Conservation (phyloP, 495 filamentous ascomycete species). For the Aspergillus cavernicola region DNA sequence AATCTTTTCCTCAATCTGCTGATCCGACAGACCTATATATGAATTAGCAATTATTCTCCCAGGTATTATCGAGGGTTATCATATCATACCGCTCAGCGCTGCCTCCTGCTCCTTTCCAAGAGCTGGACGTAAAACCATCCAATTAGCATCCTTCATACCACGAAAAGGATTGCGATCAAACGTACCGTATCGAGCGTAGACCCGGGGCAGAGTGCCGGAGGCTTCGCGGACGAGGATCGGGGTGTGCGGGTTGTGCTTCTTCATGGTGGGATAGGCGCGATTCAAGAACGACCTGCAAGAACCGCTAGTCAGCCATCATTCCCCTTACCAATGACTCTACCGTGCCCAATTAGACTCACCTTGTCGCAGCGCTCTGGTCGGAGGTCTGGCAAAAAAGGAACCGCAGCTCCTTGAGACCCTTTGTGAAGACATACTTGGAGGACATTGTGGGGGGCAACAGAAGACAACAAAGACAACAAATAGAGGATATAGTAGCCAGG, state of each 20-base stretch:
- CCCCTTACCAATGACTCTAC: not conserved
- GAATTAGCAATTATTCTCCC: not conserved
- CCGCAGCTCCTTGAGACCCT: slow-evolving; percentile 87
- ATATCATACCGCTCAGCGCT: slow-evolving; percentile 63
- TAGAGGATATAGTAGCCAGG: too few species aligned
- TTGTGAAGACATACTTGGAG: slow-evolving; percentile 85
- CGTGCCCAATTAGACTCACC: slow-evolving; percentile 51
- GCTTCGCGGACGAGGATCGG: slow-evolving; percentile 96
- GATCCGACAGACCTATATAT: slow-evolving; percentile 71
- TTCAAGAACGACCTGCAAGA: slow-evolving; percentile 76
- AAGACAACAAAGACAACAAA: too few species aligned
- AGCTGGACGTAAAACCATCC: slow-evolving; percentile 46
- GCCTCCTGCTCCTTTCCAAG: slow-evolving; percentile 86
- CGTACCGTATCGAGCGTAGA: slow-evolving; percentile 93
- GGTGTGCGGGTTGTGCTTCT: slow-evolving; percentile 94
- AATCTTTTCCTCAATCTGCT: slow-evolving; percentile 88
- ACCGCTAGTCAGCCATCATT: slow-evolving; percentile 14
- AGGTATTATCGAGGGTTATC: too few species aligned
- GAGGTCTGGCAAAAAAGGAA: slow-evolving; percentile 95
- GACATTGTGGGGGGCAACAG: slow-evolving; percentile 61
- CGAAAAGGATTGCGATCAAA: not conserved
- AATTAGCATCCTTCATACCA: not conserved
- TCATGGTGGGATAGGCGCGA: slow-evolving; percentile 95
- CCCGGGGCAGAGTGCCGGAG: slow-evolving; percentile 69
- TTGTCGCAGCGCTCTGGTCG: slow-evolving; percentile 78